Base-by-base conservation (phyloP, 2,329 filamentous ascomycete genomes). In the Apiospora hydei region DNA sequence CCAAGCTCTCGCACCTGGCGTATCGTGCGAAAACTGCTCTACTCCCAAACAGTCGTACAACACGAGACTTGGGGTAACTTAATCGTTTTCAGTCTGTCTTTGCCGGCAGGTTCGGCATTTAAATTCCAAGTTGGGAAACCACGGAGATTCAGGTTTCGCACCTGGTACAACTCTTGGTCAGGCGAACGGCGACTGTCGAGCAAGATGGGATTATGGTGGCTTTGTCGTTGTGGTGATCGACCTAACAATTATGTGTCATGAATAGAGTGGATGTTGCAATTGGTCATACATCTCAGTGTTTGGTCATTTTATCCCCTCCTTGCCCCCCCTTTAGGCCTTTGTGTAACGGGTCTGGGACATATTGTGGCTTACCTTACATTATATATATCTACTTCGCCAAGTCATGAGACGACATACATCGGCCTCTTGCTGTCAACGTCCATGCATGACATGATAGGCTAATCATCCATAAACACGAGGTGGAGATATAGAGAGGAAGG, bases 391-490 rank as follows among this genome's bases (percentile, higher is more conserved):
- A 5, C 1, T 49, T 49, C 46, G 16, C 18, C 16, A 5, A 46
- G 7, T 16, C 4, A 16, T 4, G 13, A 14, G 18, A n/a, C 7
- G 46, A n/a, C 49, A 26, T 2, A 1, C 47, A 46, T 47, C 18
- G 21, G 46, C 46, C 46, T 47, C 1, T 6, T 10, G 46, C 2
- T 21, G 1, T 47, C 7, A 21, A 49, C 16, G 14, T n/a, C 21
- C n/a, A 8, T n/a, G 21, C 7, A n/a, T n/a, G 21, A n/a, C 10
- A n/a, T n/a, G 21, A n/a, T n/a, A n/a, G 21, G 46, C 6, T n/a
- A 0, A 18, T n/a, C 10, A 11, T 49, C 3, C 7, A 11, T n/a
- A 3, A 10, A n/a, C 10, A n/a, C 2, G 3, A 34, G 5, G 4
- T 14, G 18, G 21, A 10, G 34, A 34, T 2, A 4, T 10, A 30